Conservation (phyloP, 2,329 filamentous ascomycete species). For the Allantophomopsis cytisporea region DNA sequence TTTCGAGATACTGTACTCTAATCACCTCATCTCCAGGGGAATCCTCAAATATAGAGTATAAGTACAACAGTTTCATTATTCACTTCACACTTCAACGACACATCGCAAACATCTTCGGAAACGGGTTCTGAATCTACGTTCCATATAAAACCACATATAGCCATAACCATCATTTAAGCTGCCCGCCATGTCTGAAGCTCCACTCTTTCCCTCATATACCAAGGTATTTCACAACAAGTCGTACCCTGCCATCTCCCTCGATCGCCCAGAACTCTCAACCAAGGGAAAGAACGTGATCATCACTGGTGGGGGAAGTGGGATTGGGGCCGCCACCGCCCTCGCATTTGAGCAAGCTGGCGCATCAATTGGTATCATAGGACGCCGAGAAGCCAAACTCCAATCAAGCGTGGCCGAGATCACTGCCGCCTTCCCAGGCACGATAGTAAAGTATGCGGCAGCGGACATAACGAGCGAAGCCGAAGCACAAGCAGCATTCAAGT, state of each 20-base stretch:
- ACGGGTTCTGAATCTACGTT: too few relatives aligned
- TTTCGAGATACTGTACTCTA: too few relatives aligned
- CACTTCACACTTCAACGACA: too few relatives aligned
- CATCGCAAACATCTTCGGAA: too few relatives aligned
- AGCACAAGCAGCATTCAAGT: neutral
- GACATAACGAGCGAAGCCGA: neutral
- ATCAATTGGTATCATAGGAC: constrained; percentile 15
- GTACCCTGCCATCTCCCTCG: constrained; percentile 17
- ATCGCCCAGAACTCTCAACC: constrained; percentile 3
- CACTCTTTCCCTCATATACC: too few relatives aligned
- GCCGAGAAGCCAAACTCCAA: neutral
- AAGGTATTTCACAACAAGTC: constrained; percentile 12
- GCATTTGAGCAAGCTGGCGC: constrained; percentile 9
- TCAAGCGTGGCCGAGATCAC: neutral
- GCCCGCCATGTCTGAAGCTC: too few relatives aligned
- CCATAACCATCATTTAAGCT: too few relatives aligned
- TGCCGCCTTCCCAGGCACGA: neutral
- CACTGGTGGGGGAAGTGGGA: constrained; percentile 6
- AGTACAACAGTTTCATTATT: too few relatives aligned
- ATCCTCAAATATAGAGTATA: too few relatives aligned
- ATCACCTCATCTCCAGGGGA: too few relatives aligned
- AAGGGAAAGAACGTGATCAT: constrained; percentile 6
- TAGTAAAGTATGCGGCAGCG: neutral
- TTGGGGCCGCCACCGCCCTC: constrained; percentile 7
- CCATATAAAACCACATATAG: too few relatives aligned